Evolutionary conservation across 2,329 filamentous ascomycete species (phyloP), one percentile per base, ranked within the genome.

Genomic region (Cordyceps tenuipes): DNA sequence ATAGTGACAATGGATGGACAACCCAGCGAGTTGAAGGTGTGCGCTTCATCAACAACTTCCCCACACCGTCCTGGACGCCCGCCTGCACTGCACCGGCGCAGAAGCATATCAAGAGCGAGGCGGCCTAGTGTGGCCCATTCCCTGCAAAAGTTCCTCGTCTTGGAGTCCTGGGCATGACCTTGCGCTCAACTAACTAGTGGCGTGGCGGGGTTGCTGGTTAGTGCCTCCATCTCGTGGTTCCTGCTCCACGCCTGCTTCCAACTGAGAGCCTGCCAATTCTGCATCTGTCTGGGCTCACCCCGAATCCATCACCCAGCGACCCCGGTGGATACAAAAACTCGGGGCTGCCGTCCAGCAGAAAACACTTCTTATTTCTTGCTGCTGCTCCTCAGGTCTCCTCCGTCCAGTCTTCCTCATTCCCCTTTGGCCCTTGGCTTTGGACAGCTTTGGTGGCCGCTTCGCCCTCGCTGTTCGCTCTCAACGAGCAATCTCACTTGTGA

Each of bases 271-370:
- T 49, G 31, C 41, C 57, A 53, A 34, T n/a, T n/a, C n/a, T n/a
- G n/a, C n/a, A n/a, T 34, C 31, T 31, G 29, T 34, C 44, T 10
- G 36, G 41, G 44, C 50, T 49, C 29, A 51, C 51, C 59, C 26
- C 41, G 47, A 47, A 12, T 41, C 13, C 34, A 36, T 43, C 19
- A 36, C 36, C 53, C 47, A 41, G 59, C 48, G 59, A 57, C 59
- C 53, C 59, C 59, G 53, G 59, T 61, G 53, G 59, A 57, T 61
- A 61, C 59, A 61, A 61, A 61, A 61, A 61, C 46, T 61, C 53
- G 46, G 19, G 26, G 10, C 36, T 52, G 59, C 59, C 59, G 31
- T 56, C 53, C 26, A 53, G 46, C 59, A 54, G 59, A 52, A 34
- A 44, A 44, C 44, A 15, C 46, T 51, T 57, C 13, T 17, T 41